Base-by-base conservation (phyloP, 345 rosid species). In the Salix koriyanagi region DNA sequence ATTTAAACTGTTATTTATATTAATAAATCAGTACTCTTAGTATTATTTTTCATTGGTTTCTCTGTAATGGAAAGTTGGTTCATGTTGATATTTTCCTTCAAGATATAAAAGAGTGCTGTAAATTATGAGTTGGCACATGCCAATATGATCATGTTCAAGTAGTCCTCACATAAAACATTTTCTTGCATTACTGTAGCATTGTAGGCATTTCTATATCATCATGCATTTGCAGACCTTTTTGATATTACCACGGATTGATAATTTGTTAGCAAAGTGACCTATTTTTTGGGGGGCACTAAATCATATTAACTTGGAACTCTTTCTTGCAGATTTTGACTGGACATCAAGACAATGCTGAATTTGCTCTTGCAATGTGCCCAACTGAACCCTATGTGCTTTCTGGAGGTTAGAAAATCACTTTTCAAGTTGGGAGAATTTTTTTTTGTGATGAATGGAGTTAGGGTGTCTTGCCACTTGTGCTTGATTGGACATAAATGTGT, bases 291-390 rank as follows among this genome's bases (percentile, higher is more conserved):
- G 42, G 25, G 9, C 42, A 10, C 21, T 15, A 23, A 60, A 52
- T 25, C 34, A 70, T 30, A 39, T 75, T 77, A 74, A 78, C 52
- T 9, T 64, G 18, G 9, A 77, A 32, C 32, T 70, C 25, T 72
- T 66, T 82, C 65, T 58, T 86, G 82, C 89, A 96, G 99, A 89
- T 94, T 83, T 86, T 96, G 85, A 94, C 97, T 46, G 99, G 99
- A 60, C 99, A 96, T 84, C 93, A 88, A 83, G 99, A 96, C 77
- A 96, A 96, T 92, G 99, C 99, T 54, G 99, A 96, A 81, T 96
- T 92, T 80, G 99, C 99, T 72, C 99, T 96, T 79, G 97, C 99
- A 79, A 88, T 96, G 99, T 94, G 98, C 85, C 96, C 97, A 68
- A 88, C 93, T 16, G 98, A 94, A 79, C 98, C 99, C 64, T 96